A percentile compares a stretch with the other conserved stretches of the same genome.
Evolutionary conservation across 108 stramenopile species (phyloP).

Genomic region (Asterionellopsis glacialis): DNA sequence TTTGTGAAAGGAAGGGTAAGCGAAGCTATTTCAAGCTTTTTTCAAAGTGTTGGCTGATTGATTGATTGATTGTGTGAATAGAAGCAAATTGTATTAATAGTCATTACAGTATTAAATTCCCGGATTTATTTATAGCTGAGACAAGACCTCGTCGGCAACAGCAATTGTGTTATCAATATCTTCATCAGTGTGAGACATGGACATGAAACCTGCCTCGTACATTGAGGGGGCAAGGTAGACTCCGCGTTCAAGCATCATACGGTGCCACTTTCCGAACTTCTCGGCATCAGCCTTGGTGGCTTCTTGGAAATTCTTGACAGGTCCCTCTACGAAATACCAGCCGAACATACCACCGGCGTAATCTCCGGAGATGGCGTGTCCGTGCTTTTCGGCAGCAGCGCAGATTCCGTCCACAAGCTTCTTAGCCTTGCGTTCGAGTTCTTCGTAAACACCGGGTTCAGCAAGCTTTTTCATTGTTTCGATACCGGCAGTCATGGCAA

Average conservation of each 20-base stretch:
- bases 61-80: too few species aligned
- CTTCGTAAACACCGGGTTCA: conserved; percentile 82
- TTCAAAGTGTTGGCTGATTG: too few species aligned
- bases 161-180: conserved; percentile 96
- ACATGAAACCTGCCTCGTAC: conserved; percentile 99
- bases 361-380: conserved; percentile 88
- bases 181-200: conserved; percentile 93
- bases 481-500: conserved; percentile 98
- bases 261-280: conserved; percentile 98
- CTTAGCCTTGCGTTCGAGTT: conserved; percentile 89
- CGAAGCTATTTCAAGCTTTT: too few species aligned
- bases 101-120: too few species aligned
- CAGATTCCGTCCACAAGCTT: conserved; percentile 88
- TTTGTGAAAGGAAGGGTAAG: too few species aligned
- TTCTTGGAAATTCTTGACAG: conserved; percentile 90
- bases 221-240: conserved; percentile 96
- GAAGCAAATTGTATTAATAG: too few species aligned
- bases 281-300: conserved; percentile 88
- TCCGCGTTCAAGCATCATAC: conserved; percentile 95
- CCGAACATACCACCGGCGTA: conserved; percentile 97
- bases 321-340: conserved; percentile 94
- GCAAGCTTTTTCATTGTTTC: conserved; percentile 93
- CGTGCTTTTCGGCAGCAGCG: conserved; percentile 80
- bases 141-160: conserved; percentile 94
- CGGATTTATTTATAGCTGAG: conserved; percentile 62